These are phyloP conservation scores for Entophlyctis luteolus DNA, from an alignment of 192 early-diverging fungal genomes.

Conservation along the genomic window DNA sequence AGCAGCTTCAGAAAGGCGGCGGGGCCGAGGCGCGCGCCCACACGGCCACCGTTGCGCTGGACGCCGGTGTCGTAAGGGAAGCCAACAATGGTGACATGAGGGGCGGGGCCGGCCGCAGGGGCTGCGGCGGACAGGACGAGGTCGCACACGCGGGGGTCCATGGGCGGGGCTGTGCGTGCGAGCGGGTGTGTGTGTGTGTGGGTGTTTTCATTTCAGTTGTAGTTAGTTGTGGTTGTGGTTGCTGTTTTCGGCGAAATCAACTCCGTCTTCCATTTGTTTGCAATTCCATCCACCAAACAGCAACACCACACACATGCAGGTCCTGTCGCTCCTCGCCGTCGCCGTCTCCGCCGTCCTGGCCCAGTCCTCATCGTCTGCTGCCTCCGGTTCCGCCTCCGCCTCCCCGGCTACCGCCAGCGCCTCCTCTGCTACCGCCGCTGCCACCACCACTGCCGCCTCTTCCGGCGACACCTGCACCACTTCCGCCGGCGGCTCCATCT, in stretches of 20 bases:
- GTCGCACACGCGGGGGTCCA: background rate
- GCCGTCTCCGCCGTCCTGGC: no score
- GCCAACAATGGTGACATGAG: constrained; percentile 14
- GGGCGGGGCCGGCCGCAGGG: background rate
- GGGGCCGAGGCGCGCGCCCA: constrained; percentile 4
- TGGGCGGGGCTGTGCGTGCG: background rate
- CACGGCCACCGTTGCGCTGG: constrained; percentile 15
- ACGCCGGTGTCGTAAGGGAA: constrained; percentile 22
- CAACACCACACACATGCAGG: no score
- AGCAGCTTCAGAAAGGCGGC: constrained; percentile 3
- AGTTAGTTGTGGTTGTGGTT: background rate
- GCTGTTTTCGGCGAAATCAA: no score
- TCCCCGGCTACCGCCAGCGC: no score
- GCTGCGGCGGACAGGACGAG: background rate
- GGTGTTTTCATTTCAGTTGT: background rate
- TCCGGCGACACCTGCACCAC: background rate
- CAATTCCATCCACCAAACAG: no score
- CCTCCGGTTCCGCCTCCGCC: no score
- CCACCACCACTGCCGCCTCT: background rate
- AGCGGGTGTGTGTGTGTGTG: background rate
- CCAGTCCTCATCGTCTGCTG: no score
- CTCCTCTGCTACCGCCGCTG: background rate
- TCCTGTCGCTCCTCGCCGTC: no score
- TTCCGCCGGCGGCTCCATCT: background rate
- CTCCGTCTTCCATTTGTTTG: no score